Percentiles rank a stretch among this genome's conserved stretches.
Evolutionary conservation across 257 asterid genomes (phyloP).

Genomic region (Dorcoceras hygrometricum): DNA sequence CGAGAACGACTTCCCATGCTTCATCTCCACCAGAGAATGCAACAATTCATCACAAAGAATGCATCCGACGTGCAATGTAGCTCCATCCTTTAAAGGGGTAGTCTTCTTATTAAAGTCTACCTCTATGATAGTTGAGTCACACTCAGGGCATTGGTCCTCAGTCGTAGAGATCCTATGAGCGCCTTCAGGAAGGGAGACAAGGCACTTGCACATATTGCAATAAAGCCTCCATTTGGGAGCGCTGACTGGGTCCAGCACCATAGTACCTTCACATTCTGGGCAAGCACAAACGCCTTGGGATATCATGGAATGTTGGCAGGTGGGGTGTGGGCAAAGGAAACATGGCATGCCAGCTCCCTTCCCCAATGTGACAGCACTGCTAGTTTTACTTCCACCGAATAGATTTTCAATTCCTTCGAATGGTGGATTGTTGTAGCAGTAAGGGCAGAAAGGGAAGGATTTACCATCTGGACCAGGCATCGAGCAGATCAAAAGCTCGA

Average conservation of each 20-base stretch:
- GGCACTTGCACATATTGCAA: constrained; percentile 89
- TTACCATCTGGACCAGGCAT: constrained; percentile 87
- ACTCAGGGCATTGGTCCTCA: constrained; percentile 58
- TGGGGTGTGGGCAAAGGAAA: constrained; percentile 89
- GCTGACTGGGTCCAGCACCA: constrained; percentile 84
- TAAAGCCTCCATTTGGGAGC: constrained; percentile 87
- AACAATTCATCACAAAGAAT: constrained; percentile 78
- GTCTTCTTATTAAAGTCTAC: constrained; percentile 91
- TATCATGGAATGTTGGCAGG: constrained; percentile 78
- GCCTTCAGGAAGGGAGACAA: constrained; percentile 79
- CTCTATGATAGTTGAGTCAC: constrained; percentile 83
- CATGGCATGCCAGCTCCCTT: constrained; percentile 97
- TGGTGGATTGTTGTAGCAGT: constrained; percentile 85
- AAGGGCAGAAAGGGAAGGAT: constrained; percentile 84
- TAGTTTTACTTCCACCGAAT: constrained; percentile 58
- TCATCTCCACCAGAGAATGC: constrained; percentile 85
- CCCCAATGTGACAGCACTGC: constrained; percentile 44
- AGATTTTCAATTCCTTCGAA: constrained; percentile 66
- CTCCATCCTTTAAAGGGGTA: constrained; percentile 76
- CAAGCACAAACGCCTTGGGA: constrained; percentile 91
- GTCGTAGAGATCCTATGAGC: constrained; percentile 85
- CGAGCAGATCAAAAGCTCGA: constrained; percentile 73
- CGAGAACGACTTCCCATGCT: constrained; percentile 66
- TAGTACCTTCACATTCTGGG: constrained; percentile 86
- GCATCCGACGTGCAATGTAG: constrained; percentile 71